Conservation (phyloP, 352 stramenopile genomes). For the Blastocystis sp. region DNA sequence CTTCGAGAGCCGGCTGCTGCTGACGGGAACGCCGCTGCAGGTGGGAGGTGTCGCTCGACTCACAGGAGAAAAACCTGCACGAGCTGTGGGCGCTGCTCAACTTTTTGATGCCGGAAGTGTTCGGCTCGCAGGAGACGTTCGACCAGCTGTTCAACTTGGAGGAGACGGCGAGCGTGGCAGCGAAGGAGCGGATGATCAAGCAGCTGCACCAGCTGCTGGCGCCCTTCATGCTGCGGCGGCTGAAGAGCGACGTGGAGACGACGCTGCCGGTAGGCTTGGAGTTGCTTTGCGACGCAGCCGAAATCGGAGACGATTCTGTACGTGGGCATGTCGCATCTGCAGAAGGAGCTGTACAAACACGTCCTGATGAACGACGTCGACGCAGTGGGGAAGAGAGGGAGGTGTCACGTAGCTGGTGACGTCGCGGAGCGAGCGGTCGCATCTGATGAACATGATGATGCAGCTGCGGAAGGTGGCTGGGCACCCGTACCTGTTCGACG, state of each 20-base stretch:
- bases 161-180: neutral
- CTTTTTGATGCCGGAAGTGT: constrained; percentile 88
- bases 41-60: neutral
- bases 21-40: constrained; percentile 85
- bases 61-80: constrained; percentile 87
- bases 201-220: constrained; percentile 83
- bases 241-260: constrained; percentile 92
- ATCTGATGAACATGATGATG: constrained; percentile 93
- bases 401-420: neutral
- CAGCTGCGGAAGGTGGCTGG: constrained; percentile 97
- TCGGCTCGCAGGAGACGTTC: constrained; percentile 91
- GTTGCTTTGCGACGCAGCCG: constrained; percentile 59
- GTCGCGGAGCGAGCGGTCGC: constrained; percentile 30
- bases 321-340: constrained; percentile 89
- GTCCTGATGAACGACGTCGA: constrained; percentile 70
- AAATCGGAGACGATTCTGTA: constrained; percentile 98
- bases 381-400: neutral
- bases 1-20: constrained; percentile 57
- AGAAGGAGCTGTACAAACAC: constrained; percentile 89
- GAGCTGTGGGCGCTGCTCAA: constrained; percentile 95
- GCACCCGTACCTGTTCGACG: constrained; percentile 91
- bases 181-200: constrained; percentile 60
- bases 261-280: constrained; percentile 67
- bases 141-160: constrained; percentile 67
- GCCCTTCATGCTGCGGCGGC: constrained; percentile 90